Evolutionary conservation across 2,329 filamentous ascomycete genomes (phyloP).

Genomic region (Hyphodiscus sp.): DNA sequence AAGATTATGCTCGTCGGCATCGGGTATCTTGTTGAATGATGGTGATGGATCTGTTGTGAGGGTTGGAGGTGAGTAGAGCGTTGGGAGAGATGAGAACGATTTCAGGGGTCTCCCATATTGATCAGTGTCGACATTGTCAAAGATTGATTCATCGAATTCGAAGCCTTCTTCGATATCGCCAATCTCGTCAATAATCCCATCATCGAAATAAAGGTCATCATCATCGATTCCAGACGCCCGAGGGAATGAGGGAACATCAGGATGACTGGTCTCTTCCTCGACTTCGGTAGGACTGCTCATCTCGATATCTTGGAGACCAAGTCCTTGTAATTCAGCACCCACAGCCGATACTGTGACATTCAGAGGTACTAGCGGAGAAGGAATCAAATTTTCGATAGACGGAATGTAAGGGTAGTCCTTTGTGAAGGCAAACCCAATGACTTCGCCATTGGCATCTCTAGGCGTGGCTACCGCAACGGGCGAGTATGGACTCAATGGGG

Average conservation of each 20-base stretch:
- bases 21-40: conserved; percentile 8
- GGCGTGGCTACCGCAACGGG: conserved; percentile 45
- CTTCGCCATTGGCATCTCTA: conserved; percentile 46
- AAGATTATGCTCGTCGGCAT: background rate
- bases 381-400: background rate
- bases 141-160: conserved; percentile 66
- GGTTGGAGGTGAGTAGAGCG: conserved; percentile 24
- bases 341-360: background rate
- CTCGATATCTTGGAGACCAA: conserved; percentile 20
- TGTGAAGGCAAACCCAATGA: conserved; percentile 48
- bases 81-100: conserved; percentile 27
- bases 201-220: conserved; percentile 66
- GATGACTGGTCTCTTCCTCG: background rate
- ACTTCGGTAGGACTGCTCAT: conserved; percentile 3
- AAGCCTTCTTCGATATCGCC: conserved; percentile 40
- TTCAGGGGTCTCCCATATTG: conserved; percentile 53
- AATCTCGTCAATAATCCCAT: conserved; percentile 46
- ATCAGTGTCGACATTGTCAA: conserved; percentile 62
- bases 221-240: conserved; percentile 31
- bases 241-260: conserved; percentile 9
- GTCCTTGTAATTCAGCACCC: conserved; percentile 9
- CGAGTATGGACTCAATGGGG: conserved; percentile 45
- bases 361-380: background rate
- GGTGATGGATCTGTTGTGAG: conserved; percentile 15
- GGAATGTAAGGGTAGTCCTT: conserved; percentile 23